These are phyloP conservation scores for Falciphora oryzae DNA, from an alignment of 2,329 filamentous ascomycete species.

Conservation along the genomic window DNA sequence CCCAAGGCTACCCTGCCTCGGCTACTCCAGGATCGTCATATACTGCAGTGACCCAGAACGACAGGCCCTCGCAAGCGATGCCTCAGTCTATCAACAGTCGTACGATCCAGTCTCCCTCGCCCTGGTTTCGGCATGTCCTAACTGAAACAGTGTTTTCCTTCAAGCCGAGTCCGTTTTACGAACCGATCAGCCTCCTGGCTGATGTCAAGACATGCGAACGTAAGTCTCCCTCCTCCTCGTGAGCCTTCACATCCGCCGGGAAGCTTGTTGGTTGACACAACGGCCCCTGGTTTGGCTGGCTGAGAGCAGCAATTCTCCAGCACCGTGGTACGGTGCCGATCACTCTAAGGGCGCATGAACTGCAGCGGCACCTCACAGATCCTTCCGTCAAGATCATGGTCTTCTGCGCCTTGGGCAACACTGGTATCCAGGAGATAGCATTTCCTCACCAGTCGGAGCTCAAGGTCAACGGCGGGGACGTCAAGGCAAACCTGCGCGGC, in stretches of 20 bases:
- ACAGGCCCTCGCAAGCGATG: conserved; percentile 6
- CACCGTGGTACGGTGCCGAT: conserved; percentile 44
- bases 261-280: background rate
- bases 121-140: conserved; percentile 7
- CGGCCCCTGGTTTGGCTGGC: background rate
- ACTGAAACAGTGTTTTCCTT: conserved; percentile 27
- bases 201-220: conserved; percentile 65
- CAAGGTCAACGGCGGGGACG: conserved; percentile 79
- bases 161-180: conserved; percentile 83
- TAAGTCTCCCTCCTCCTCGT: conserved; percentile 35
- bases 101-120: conserved; percentile 7
- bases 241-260: background rate
- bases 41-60: background rate
- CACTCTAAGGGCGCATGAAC: conserved; percentile 38
- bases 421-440: conserved; percentile 66
- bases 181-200: conserved; percentile 59
- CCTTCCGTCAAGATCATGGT: conserved; percentile 68
- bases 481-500: conserved; percentile 89
- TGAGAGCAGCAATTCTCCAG: conserved; percentile 46
- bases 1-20: conserved; percentile 5
- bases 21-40: conserved; percentile 1
- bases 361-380: conserved; percentile 53
- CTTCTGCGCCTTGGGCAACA: conserved; percentile 67
- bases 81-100: conserved; percentile 1
- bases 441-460: conserved; percentile 93